These are phyloP conservation scores for Agaricus sinodeliciosus DNA, from an alignment of 768 basidiomycete species.

Conservation along the genomic window DNA sequence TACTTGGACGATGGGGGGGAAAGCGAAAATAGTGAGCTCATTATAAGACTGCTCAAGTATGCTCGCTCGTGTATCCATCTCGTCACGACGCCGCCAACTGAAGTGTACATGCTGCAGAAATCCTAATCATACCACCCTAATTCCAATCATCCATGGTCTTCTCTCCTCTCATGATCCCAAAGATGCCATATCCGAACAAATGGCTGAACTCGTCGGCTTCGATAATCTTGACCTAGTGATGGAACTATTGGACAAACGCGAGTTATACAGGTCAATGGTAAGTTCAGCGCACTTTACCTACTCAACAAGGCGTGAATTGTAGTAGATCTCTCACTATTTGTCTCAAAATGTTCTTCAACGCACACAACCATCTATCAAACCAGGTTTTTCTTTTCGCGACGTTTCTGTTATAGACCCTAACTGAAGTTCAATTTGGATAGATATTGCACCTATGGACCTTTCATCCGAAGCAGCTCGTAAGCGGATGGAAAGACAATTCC, in stretches of 20 bases:
- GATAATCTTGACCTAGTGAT: slow-evolving; percentile 76
- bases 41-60: background rate
- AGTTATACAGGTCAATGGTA: slow-evolving; percentile 43
- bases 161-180: slow-evolving; percentile 46
- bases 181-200: slow-evolving; percentile 70
- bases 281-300: slow-evolving; percentile 8
- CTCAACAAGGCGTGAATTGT: background rate
- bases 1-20: background rate
- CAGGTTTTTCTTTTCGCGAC: background rate
- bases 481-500: slow-evolving; percentile 56
- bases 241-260: slow-evolving; percentile 59
- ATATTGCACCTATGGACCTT: background rate
- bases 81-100: background rate
- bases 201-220: slow-evolving; percentile 79
- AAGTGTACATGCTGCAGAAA: slow-evolving; percentile 7
- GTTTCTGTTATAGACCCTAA: background rate
- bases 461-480: slow-evolving; percentile 36
- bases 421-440: background rate
- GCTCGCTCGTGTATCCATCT: background rate
- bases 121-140: slow-evolving; percentile 12
- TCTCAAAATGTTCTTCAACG: background rate
- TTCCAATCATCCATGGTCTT: slow-evolving; percentile 26
- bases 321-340: slow-evolving; percentile 8
- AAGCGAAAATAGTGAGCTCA: background rate
- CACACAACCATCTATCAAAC: background rate